These are phyloP conservation scores for Magnusiomyces tetraspermus DNA, from an alignment of 1,139 yeast species.

Conservation along the genomic window DNA sequence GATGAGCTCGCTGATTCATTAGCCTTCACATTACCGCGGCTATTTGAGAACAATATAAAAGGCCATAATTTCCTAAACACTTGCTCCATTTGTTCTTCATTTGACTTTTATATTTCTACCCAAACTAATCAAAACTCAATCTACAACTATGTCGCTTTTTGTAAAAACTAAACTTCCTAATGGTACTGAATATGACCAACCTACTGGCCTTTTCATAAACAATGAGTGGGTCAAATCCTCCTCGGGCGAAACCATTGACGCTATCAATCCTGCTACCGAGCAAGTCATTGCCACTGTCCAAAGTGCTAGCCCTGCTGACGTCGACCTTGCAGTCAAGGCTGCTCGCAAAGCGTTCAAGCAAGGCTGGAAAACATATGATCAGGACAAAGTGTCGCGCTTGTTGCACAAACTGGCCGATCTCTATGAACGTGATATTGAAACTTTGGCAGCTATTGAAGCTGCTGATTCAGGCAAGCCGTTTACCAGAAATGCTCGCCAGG, in stretches of 20 bases:
- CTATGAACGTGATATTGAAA: slow-evolving; percentile 40
- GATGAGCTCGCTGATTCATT: no score
- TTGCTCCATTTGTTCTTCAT: no score
- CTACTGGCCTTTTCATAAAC: slow-evolving; percentile 74
- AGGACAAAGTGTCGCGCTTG: slow-evolving; percentile 38
- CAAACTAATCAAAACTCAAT: no score
- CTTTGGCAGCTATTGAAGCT: slow-evolving; percentile 48
- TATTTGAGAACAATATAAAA: no score
- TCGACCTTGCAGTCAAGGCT: slow-evolving; percentile 49
- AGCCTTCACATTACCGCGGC: no score
- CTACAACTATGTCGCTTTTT: slow-evolving; percentile 11
- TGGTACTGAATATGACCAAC: slow-evolving; percentile 51
- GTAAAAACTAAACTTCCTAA: slow-evolving; percentile 44
- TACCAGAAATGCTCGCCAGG: slow-evolving; percentile 38
- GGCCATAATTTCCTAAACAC: no score
- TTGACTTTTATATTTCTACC: no score
- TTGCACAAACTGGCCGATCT: slow-evolving; percentile 45
- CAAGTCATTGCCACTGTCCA: slow-evolving; percentile 43
- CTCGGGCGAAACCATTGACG: slow-evolving; percentile 47
- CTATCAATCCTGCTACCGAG: slow-evolving; percentile 37
- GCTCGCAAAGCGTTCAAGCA: slow-evolving; percentile 45
- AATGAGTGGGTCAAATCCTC: slow-evolving; percentile 59
- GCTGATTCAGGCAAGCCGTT: slow-evolving; percentile 55
- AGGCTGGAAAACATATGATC: slow-evolving; percentile 42
- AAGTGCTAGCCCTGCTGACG: slow-evolving; percentile 48